Base-by-base conservation (phyloP, 2,329 filamentous ascomycete species). In the Bertia moriformis region DNA sequence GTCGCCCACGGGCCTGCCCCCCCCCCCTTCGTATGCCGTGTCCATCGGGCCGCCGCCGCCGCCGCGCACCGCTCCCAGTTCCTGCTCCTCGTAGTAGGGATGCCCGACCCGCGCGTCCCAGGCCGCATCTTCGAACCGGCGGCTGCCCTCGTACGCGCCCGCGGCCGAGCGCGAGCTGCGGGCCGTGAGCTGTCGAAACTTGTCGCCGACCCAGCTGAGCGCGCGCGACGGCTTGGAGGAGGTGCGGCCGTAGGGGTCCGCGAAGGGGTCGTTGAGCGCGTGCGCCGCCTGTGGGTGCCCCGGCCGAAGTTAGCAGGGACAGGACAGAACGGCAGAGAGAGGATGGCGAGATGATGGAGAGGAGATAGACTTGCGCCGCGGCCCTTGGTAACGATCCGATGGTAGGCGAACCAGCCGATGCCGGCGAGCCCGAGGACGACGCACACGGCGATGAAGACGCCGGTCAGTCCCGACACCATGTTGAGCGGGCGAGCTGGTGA, bases 61-160 rank as follows among this genome's bases (percentile, higher is more conserved):
- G 47, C n/a, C n/a, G n/a, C n/a, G n/a, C 39, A 57, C 54, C 38
- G 64, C 49, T 0, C 78, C 79, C 4, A 86, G 62, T 57, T 87
- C 83, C 51, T 83, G 75, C 59, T 85, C 82, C 54, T 89, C 84
- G 51, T 84, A 80, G 56, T 84, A 84, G 2, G 63, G 60, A 48
- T 76, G 68, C 42, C 82, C 83, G 3, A 93, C 83, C 43, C 83
- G 67, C 45, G 83, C 61, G 60, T 91, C 84, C 86, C 86, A 93
- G 2, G 84, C 83, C 51, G 88, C 83, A 53, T 93, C 85, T 1
- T 83, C 83, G 15, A 50, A 51, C 40, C 56, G 57, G 29, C 51
- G 50, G 38, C 56, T 57, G 42, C 56, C 60, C 47, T 87, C 83
- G 62, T 86, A 87, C 37, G 79, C 78, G 46, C 82, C 83, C 2